Evolutionary conservation across 202 grass and related monocot species (phyloP).

Genomic region (Setaria viridis): DNA sequence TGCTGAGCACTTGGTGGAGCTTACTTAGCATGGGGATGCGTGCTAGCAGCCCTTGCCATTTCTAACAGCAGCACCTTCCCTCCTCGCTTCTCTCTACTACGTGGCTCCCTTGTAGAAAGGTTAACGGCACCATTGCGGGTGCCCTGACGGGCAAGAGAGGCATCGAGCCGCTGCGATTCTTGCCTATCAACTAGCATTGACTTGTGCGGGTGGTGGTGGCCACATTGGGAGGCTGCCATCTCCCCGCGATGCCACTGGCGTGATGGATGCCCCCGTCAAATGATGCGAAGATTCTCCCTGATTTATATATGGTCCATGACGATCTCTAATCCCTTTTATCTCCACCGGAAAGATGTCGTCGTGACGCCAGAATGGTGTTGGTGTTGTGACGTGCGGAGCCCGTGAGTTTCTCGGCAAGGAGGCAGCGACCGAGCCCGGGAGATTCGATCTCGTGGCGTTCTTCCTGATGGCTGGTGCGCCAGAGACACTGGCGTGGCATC

Average conservation of each 20-base stretch:
- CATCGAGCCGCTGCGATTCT: too few species aligned
- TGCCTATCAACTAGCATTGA: constrained; percentile 28
- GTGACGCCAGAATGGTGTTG: neutral
- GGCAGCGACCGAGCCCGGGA: neutral
- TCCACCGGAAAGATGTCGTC: neutral
- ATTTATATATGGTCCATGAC: neutral
- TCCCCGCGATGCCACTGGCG: neutral
- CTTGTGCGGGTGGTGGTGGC: constrained; percentile 13
- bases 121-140: too few species aligned
- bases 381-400: neutral
- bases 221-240: constrained; percentile 49
- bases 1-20: too few species aligned
- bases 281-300: constrained; percentile 27
- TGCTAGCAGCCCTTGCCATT: too few species aligned
- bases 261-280: neutral
- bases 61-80: too few species aligned
- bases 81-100: too few species aligned
- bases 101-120: too few species aligned
- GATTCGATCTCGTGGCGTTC: neutral
- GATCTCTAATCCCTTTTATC: neutral
- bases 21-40: too few species aligned
- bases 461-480: too few species aligned
- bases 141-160: neutral
- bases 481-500: neutral
- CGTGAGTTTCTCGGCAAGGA: neutral